phyloP scores from a whole-genome alignment of 305 asterid genomes.

The Plantago coronopus region DNA sequence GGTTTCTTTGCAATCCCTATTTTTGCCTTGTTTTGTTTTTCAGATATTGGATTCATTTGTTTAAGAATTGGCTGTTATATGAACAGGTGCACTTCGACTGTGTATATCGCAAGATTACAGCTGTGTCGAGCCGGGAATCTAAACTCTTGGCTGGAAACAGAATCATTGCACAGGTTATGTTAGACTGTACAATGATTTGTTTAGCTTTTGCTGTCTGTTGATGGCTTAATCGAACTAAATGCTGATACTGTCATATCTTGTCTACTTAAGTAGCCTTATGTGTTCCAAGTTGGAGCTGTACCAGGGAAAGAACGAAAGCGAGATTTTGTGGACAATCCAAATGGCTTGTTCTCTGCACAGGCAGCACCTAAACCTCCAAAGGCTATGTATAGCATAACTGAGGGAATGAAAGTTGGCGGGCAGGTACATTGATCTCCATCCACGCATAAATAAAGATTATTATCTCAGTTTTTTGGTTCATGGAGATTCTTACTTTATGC shows the following conservation, averaged over 20 bases:
- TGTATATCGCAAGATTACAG: slow-evolving; percentile 77
- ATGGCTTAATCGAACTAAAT: slow-evolving; percentile 5
- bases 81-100: slow-evolving; percentile 90
- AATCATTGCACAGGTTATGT: slow-evolving; percentile 74
- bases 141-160: slow-evolving; percentile 93
- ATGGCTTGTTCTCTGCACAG: slow-evolving; percentile 94
- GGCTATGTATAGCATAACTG: slow-evolving; percentile 72
- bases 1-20: slow-evolving; percentile 32
- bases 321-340: slow-evolving; percentile 82
- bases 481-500: slow-evolving; percentile 20
- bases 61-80: slow-evolving; percentile 16
- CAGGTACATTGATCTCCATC: slow-evolving; percentile 45
- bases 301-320: slow-evolving; percentile 95
- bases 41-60: slow-evolving; percentile 1
- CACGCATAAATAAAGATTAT: background rate
- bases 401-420: slow-evolving; percentile 98
- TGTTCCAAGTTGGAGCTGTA: slow-evolving; percentile 81
- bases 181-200: slow-evolving; percentile 8
- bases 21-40: background rate
- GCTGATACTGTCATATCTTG: slow-evolving; percentile 30
- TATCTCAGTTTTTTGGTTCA: slow-evolving; percentile 5
- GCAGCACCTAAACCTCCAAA: slow-evolving; percentile 97
- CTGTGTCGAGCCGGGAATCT: slow-evolving; percentile 89
- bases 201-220: background rate
- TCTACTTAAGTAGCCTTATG: slow-evolving; percentile 69